Evolutionary conservation across 305 asterid genomes (phyloP).

Genomic region (Fraxinus ornus): DNA sequence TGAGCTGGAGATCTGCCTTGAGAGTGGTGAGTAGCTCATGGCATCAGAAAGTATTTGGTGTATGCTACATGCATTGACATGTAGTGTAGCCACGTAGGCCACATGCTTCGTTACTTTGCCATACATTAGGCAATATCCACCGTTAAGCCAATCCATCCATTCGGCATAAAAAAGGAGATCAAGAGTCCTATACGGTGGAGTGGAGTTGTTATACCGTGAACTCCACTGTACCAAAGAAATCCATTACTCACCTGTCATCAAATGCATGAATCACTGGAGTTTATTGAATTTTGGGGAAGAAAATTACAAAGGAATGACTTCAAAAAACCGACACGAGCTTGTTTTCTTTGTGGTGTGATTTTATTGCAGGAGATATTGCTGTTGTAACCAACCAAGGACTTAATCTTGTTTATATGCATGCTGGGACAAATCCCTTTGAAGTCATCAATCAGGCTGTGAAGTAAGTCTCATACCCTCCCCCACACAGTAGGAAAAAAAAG

Average conservation of each 20-base stretch:
- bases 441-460: conserved; percentile 89
- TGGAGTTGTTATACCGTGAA: conserved; percentile 24
- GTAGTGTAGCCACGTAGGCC: not conserved
- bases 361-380: conserved; percentile 74
- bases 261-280: conserved; percentile 27
- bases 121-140: conserved; percentile 9
- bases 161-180: conserved; percentile 23
- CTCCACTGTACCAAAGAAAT: conserved; percentile 28
- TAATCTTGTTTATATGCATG: conserved; percentile 82
- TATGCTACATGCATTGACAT: conserved; percentile 6
- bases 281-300: conserved; percentile 26
- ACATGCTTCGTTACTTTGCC: conserved; percentile 25
- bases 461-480: conserved; percentile 41
- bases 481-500: not conserved
- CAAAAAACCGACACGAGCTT: conserved; percentile 29
- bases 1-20: conserved; percentile 54
- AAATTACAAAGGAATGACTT: conserved; percentile 28
- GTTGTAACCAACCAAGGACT: conserved; percentile 91
- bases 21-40: conserved; percentile 49
- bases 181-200: conserved; percentile 15
- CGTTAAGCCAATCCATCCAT: conserved; percentile 21
- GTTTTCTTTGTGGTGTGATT: conserved; percentile 30
- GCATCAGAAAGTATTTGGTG: conserved; percentile 16
- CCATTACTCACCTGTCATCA: conserved; percentile 15
- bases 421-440: conserved; percentile 90